Evolutionary conservation across 192 early-diverging fungal species (phyloP).

Genomic region (Oehlia diaphana): DNA sequence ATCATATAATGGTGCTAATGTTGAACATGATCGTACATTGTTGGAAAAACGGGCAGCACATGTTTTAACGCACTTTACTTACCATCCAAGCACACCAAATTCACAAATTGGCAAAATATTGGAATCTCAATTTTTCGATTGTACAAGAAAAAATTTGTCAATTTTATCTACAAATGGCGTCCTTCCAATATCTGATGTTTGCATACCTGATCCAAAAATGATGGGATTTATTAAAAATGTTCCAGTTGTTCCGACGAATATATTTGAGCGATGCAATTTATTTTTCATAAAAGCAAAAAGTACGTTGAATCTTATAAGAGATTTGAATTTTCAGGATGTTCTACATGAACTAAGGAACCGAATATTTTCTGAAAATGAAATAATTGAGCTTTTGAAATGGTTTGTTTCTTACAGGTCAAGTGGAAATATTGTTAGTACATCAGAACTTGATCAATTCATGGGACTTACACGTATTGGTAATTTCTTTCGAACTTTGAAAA

Average conservation of each 20-base stretch:
- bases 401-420: constrained; percentile 55
- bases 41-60: constrained; percentile 61
- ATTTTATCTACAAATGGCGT: constrained; percentile 74
- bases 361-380: constrained; percentile 55
- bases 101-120: constrained; percentile 60
- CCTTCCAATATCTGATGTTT: constrained; percentile 46
- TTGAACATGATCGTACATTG: too few species aligned
- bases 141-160: constrained; percentile 44
- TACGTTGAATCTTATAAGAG: constrained; percentile 34
- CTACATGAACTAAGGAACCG: constrained; percentile 61
- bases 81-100: constrained; percentile 72
- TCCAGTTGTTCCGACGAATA: constrained; percentile 55
- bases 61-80: constrained; percentile 64
- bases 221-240: constrained; percentile 61
- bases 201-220: constrained; percentile 63
- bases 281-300: constrained; percentile 54
- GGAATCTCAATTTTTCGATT: constrained; percentile 57
- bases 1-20: constrained; percentile 44
- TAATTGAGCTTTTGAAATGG: constrained; percentile 74
- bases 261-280: constrained; percentile 55
- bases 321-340: constrained; percentile 63
- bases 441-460: too few species aligned
- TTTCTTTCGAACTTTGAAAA: constrained; percentile 45
- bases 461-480: constrained; percentile 16
- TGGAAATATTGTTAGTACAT: too few species aligned